Evolutionary conservation across 495 filamentous ascomycete species (phyloP).

Genomic region (Xylaria grammica): DNA sequence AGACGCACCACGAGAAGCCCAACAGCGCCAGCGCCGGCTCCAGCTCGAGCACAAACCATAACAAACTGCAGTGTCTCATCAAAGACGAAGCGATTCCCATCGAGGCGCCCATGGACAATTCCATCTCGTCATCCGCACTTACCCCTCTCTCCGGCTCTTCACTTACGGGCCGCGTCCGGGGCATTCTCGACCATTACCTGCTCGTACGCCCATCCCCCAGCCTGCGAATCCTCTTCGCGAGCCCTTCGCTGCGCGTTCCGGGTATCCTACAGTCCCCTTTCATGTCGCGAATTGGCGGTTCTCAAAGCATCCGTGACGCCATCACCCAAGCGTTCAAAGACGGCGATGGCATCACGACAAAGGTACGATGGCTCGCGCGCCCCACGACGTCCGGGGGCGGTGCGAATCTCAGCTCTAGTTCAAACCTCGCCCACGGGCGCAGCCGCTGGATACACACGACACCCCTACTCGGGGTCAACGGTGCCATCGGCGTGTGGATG

Average conservation of each 20-base stretch:
- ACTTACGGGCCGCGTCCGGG: constrained; percentile 39
- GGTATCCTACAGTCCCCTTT: constrained; percentile 69
- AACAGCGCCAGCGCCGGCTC: constrained; percentile 35
- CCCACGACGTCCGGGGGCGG: constrained; percentile 61
- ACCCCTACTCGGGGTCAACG: constrained; percentile 61
- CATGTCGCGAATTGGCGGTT: constrained; percentile 64
- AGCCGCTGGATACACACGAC: constrained; percentile 68
- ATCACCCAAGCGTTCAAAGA: constrained; percentile 59
- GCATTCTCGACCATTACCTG: constrained; percentile 64
- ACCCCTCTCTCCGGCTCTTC: constrained; percentile 12
- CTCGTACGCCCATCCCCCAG: constrained; percentile 66
- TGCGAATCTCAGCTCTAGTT: background rate
- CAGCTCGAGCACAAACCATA: constrained; percentile 34
- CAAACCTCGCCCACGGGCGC: constrained; percentile 46
- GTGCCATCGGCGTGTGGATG: constrained; percentile 69
- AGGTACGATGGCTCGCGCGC: constrained; percentile 64
- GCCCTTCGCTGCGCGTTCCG: constrained; percentile 66
- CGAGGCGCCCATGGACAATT: constrained; percentile 9
- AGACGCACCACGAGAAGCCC: constrained; percentile 50
- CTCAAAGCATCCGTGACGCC: constrained; percentile 55
- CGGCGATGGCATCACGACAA: constrained; percentile 63
- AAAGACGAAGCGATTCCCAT: constrained; percentile 28
- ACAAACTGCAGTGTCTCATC: constrained; percentile 46
- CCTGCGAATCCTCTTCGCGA: constrained; percentile 68
- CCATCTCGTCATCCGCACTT: constrained; percentile 18